These are phyloP conservation scores for Rachicladosporium sp. DNA, from an alignment of 2,329 filamentous ascomycete species.

Conservation along the genomic window DNA sequence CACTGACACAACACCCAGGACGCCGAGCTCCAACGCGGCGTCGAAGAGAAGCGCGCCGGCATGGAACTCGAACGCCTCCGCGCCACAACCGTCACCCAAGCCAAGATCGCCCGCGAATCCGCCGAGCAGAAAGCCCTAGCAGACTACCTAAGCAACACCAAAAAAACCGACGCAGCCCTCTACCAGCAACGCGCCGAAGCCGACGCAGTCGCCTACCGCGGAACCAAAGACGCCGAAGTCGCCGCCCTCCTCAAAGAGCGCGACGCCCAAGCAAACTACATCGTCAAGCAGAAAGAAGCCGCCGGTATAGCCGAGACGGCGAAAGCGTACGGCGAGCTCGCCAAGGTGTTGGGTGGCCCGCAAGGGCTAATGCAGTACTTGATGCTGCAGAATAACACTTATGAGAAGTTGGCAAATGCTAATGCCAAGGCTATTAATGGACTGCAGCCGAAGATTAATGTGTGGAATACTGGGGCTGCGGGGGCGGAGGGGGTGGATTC, in stretches of 20 bases:
- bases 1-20: slow-evolving; percentile 33
- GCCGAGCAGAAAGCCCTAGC: slow-evolving; percentile 57
- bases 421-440: slow-evolving; percentile 66
- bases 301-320: slow-evolving; percentile 68
- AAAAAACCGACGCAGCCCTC: slow-evolving; percentile 37
- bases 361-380: slow-evolving; percentile 69
- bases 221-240: slow-evolving; percentile 29
- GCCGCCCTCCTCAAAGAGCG: slow-evolving; percentile 33
- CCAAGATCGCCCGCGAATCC: slow-evolving; percentile 55
- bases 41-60: slow-evolving; percentile 63
- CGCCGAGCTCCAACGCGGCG: slow-evolving; percentile 66
- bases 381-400: slow-evolving; percentile 76
- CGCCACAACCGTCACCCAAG: slow-evolving; percentile 66
- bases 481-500: slow-evolving; percentile 40
- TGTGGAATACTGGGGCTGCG: slow-evolving; percentile 67
- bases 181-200: slow-evolving; percentile 51
- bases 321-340: slow-evolving; percentile 60
- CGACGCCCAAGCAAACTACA: slow-evolving; percentile 47
- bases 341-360: slow-evolving; percentile 63
- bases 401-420: slow-evolving; percentile 62
- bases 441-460: slow-evolving; percentile 76
- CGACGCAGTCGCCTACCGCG: slow-evolving; percentile 40
- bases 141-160: slow-evolving; percentile 36
- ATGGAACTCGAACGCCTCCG: slow-evolving; percentile 72
- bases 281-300: slow-evolving; percentile 57